These are phyloP conservation scores for Dactylellina sp. DNA, from an alignment of 2,329 filamentous ascomycete genomes.

Conservation along the genomic window DNA sequence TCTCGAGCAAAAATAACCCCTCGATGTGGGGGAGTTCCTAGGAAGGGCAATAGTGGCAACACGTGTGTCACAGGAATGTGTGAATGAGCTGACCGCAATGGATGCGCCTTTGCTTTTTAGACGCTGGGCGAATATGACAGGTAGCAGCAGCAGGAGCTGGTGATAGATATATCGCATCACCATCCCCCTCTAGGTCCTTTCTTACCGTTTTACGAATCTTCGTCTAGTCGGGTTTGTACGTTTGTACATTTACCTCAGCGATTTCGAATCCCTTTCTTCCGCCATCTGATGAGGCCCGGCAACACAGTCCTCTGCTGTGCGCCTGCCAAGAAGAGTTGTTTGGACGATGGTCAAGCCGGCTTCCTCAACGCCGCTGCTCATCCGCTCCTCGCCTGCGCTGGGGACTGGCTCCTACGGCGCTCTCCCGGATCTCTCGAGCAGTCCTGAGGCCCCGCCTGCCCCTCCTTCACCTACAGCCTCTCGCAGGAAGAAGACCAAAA, in stretches of 20 bases:
- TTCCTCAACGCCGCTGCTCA: slow-evolving; percentile 67
- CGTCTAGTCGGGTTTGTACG: background rate
- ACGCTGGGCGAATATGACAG: slow-evolving; percentile 13
- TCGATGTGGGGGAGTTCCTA: background rate
- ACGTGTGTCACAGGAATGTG: slow-evolving; percentile 38
- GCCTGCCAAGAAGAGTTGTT: slow-evolving; percentile 21
- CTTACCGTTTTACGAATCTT: background rate
- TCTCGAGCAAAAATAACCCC: background rate
- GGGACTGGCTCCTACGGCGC: slow-evolving; percentile 74
- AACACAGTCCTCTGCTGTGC: slow-evolving; percentile 16
- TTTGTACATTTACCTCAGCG: too few species aligned
- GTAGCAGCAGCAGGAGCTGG: background rate
- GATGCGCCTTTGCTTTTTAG: slow-evolving; percentile 24
- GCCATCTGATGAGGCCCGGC: slow-evolving; percentile 10
- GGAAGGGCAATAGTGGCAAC: slow-evolving; percentile 13
- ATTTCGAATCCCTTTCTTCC: too few species aligned
- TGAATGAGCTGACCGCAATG: slow-evolving; percentile 23
- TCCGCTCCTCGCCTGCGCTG: slow-evolving; percentile 72
- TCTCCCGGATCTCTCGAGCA: slow-evolving; percentile 64
- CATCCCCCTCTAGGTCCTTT: background rate
- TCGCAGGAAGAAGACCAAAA: slow-evolving; percentile 56
- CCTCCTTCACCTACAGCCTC: background rate
- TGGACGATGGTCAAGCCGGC: slow-evolving; percentile 30
- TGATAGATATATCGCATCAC: background rate
- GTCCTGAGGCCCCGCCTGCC: slow-evolving; percentile 39